Conservation (phyloP, 2,329 filamentous ascomycete species). For the Pseudopyrenochaeta lycopersici region DNA sequence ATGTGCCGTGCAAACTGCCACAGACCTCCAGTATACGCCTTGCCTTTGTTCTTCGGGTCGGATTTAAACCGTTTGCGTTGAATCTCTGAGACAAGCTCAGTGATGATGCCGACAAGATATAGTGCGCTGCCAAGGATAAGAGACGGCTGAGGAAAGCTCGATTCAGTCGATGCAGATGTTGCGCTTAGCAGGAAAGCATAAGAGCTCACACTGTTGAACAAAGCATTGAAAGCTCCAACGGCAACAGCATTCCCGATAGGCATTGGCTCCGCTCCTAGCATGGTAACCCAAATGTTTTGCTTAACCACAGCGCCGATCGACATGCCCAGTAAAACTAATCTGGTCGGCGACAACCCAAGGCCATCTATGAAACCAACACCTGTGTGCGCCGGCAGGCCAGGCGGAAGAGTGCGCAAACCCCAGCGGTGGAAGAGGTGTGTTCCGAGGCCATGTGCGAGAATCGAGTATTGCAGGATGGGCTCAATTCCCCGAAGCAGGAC, state of each 20-base stretch:
- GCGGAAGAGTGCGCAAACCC: conserved; percentile 55
- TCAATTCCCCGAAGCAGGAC: conserved; percentile 58
- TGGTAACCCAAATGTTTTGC: conserved; percentile 64
- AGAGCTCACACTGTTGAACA: conserved; percentile 64
- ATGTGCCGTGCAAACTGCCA: conserved; percentile 62
- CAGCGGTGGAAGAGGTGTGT: conserved; percentile 55
- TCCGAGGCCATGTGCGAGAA: conserved; percentile 56
- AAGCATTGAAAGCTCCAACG: conserved; percentile 63
- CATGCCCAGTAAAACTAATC: conserved; percentile 63
- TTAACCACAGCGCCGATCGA: conserved; percentile 62
- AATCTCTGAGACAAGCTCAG: conserved; percentile 65
- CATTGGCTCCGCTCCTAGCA: conserved; percentile 62
- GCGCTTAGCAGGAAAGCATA: conserved; percentile 62
- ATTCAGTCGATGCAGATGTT: conserved; percentile 57
- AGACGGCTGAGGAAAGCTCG: conserved; percentile 49
- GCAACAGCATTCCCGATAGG: conserved; percentile 51
- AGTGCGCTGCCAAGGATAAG: conserved; percentile 60
- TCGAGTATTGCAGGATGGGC: conserved; percentile 58
- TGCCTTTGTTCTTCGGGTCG: conserved; percentile 61
- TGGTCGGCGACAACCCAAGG: conserved; percentile 60
- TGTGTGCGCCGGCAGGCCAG: conserved; percentile 53
- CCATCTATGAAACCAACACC: conserved; percentile 51
- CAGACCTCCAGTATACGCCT: conserved; percentile 60
- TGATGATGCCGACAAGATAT: conserved; percentile 62
- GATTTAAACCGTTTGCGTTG: conserved; percentile 65